Conservation (phyloP, 805 yeast genomes). For the Candida tallmaniae region DNA sequence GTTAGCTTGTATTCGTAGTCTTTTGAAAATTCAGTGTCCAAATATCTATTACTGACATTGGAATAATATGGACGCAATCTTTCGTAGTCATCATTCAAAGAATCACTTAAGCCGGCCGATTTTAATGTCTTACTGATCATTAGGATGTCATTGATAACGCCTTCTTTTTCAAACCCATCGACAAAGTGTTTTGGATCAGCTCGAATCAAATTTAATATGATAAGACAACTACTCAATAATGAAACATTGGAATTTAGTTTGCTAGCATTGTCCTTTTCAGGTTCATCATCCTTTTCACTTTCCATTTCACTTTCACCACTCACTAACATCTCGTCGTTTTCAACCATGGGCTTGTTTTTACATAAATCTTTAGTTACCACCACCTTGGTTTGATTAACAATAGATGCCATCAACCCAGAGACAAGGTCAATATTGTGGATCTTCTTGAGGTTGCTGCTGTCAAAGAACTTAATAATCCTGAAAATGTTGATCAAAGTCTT, state of each 20-base stretch:
- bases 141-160: constrained; percentile 53
- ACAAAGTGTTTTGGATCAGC: constrained; percentile 27
- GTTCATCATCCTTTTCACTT: constrained; percentile 4
- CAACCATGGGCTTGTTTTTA: constrained; percentile 7
- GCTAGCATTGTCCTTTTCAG: constrained; percentile 10
- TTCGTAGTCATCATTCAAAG: constrained; percentile 14
- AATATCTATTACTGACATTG: constrained; percentile 19
- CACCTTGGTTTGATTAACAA: constrained; percentile 49
- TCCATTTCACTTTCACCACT: constrained; percentile 2
- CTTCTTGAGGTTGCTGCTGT: constrained; percentile 22
- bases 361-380: constrained; percentile 11
- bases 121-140: constrained; percentile 24
- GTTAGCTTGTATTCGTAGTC: constrained; percentile 20
- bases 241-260: constrained; percentile 34
- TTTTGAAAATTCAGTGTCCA: constrained; percentile 28
- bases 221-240: constrained; percentile 40
- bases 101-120: constrained; percentile 5
- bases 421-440: constrained; percentile 33
- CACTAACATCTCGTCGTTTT: background rate
- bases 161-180: constrained; percentile 61
- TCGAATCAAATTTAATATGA: constrained; percentile 9
- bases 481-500: constrained; percentile 50
- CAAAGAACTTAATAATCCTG: constrained; percentile 44
- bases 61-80: constrained; percentile 11
- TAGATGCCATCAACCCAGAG: constrained; percentile 52